A percentile compares a stretch with the other conserved stretches of the same genome.
These are phyloP conservation scores for Fusarium subglutinans DNA, from an alignment of 2,329 filamentous ascomycete species.

Conservation along the genomic window DNA sequence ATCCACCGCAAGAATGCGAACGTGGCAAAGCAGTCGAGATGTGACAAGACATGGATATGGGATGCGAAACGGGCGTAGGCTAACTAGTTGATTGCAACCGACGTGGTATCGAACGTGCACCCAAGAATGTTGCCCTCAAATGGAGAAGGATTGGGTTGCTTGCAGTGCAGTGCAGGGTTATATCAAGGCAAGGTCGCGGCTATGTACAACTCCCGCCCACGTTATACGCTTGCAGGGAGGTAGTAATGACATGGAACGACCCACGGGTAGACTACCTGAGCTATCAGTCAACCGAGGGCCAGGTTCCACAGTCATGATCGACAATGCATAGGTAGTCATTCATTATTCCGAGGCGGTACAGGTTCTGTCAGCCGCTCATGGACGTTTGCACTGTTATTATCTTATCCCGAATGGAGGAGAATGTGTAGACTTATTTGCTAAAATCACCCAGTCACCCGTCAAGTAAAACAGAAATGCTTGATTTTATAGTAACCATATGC, in stretches of 20 bases:
- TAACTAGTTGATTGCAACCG: neutral
- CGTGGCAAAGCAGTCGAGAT: neutral
- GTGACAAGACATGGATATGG: neutral
- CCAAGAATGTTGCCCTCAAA: neutral
- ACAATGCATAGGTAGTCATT: neutral
- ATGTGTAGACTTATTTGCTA: neutral
- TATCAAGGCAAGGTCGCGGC: neutral
- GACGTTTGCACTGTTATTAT: neutral
- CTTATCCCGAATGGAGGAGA: neutral
- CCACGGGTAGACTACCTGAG: neutral
- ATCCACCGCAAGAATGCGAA: neutral
- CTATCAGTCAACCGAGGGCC: neutral
- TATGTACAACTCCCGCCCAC: neutral
- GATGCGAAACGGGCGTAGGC: neutral
- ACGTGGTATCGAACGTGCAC: neutral
- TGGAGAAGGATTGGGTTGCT: neutral
- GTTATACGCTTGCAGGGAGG: neutral
- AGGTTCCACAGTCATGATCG: conserved; percentile 2
- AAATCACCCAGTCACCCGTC: neutral
- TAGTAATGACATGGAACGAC: neutral
- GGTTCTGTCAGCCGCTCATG: too few species aligned
- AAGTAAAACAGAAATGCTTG: neutral
- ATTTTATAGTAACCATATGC: neutral
- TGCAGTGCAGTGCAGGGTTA: neutral
- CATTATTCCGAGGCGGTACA: neutral